Percentiles rank a stretch among this genome's conserved stretches.
phyloP scores from a whole-genome alignment of 2,329 filamentous ascomycete genomes.

The Ophiocordyceps polyrhachis-furcata region DNA sequence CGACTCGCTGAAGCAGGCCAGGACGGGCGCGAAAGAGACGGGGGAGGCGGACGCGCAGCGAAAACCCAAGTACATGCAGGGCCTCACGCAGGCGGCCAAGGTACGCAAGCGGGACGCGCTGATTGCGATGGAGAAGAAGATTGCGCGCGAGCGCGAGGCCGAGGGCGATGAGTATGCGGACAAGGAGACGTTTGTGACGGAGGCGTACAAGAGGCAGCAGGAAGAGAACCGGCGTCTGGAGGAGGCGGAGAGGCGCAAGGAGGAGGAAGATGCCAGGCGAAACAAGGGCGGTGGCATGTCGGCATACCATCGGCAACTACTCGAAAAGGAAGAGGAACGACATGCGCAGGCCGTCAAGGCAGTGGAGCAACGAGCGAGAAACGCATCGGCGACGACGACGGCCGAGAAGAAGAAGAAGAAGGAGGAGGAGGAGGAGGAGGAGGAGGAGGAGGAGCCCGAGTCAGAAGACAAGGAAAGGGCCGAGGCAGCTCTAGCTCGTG shows the following conservation, averaged over 20 bases:
- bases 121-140: constrained; percentile 63
- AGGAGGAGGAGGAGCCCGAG: constrained; percentile 12
- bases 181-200: constrained; percentile 76
- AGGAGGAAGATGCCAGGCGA: constrained; percentile 46
- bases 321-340: constrained; percentile 50
- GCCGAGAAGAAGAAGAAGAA: too few relatives aligned
- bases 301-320: constrained; percentile 57
- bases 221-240: constrained; percentile 54
- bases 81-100: constrained; percentile 53
- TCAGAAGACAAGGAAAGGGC: constrained; percentile 32
- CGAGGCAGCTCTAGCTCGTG: constrained; percentile 45
- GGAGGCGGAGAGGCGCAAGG: constrained; percentile 48
- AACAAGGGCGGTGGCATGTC: constrained; percentile 52
- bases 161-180: constrained; percentile 67
- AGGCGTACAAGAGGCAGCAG: constrained; percentile 65
- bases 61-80: constrained; percentile 63
- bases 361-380: constrained; percentile 29
- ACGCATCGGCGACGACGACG: constrained; percentile 19
- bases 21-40: constrained; percentile 33
- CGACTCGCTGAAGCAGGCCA: constrained; percentile 53
- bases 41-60: constrained; percentile 24
- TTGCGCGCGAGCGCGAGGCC: constrained; percentile 57
- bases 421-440: too few relatives aligned
- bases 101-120: constrained; percentile 60
- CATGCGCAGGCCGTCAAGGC: constrained; percentile 54